Percentiles rank a stretch among this genome's conserved stretches.
phyloP scores from a whole-genome alignment of 208 protist genomes.

The Wallacemonas sp. region DNA sequence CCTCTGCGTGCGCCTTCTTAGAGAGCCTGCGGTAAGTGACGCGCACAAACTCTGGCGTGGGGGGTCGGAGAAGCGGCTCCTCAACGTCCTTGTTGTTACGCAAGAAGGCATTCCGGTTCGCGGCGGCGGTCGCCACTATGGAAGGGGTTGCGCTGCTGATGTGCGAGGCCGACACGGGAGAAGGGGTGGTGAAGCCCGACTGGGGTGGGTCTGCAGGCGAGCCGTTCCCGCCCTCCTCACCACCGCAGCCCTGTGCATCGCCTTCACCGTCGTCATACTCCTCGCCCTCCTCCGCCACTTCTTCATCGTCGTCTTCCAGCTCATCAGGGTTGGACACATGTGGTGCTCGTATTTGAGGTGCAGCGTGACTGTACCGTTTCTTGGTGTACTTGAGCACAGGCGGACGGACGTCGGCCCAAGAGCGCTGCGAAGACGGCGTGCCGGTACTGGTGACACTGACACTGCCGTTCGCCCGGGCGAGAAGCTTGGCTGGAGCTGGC shows the following conservation, averaged over 20 bases:
- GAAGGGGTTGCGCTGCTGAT: slow-evolving; percentile 1
- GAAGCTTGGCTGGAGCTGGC: too few species aligned
- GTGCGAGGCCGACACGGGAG: neutral
- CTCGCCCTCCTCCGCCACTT: neutral
- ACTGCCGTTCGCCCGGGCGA: neutral
- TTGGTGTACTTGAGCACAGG: neutral
- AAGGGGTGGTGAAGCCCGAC: slow-evolving; percentile 5
- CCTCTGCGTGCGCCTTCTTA: neutral
- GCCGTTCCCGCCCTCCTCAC: neutral
- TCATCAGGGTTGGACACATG: too few species aligned
- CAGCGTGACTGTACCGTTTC: neutral
- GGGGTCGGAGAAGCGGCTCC: neutral
- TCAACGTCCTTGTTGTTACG: slow-evolving; percentile 7
- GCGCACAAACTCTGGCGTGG: slow-evolving; percentile 6
- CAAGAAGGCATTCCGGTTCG: slow-evolving; percentile 1
- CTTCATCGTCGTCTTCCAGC: neutral
- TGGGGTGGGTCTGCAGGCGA: neutral
- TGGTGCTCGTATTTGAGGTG: too few species aligned
- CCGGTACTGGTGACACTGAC: slow-evolving; percentile 1
- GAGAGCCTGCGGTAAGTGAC: neutral
- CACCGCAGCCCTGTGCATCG: too few species aligned
- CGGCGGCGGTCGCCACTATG: neutral
- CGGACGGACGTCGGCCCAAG: neutral
- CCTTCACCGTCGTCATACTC: neutral
- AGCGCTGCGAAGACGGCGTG: neutral